Percentiles rank a stretch among this genome's conserved stretches.
Conservation (phyloP, 345 rosid species). For the Lepidium aucheri region DNA sequence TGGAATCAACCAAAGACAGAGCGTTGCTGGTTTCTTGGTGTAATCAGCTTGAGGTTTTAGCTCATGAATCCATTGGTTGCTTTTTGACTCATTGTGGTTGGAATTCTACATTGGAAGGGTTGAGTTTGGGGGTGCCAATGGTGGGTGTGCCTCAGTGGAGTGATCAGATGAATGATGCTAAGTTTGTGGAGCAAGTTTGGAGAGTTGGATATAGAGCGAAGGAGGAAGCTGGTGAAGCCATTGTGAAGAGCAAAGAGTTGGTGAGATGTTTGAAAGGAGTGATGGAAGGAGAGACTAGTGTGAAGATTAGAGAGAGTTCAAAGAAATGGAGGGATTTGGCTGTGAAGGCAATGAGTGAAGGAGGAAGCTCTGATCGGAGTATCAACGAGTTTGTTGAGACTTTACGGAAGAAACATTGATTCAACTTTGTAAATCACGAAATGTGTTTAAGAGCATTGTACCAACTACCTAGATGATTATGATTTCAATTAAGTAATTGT, state of each 20-base stretch:
- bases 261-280: constrained; percentile 48
- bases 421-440: constrained; percentile 2
- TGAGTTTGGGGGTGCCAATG: constrained; percentile 65
- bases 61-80: constrained; percentile 44
- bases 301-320: constrained; percentile 36
- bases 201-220: constrained; percentile 47
- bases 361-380: constrained; percentile 48
- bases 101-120: constrained; percentile 69
- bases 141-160: constrained; percentile 59
- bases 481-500: constrained; percentile 1
- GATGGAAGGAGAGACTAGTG: constrained; percentile 49
- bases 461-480: neutral
- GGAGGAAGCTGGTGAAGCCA: constrained; percentile 41
- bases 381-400: constrained; percentile 42
- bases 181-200: constrained; percentile 60
- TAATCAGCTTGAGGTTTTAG: constrained; percentile 58
- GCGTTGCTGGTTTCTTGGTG: constrained; percentile 52
- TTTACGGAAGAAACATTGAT: constrained; percentile 20
- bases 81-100: constrained; percentile 73
- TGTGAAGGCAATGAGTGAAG: constrained; percentile 42
- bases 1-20: constrained; percentile 36
- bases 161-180: constrained; percentile 60
- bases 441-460: neutral
- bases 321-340: constrained; percentile 49
- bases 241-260: constrained; percentile 48